Conservation (phyloP, 1,284 basidiomycete genomes). For the Cutaneotrichosporon sp. region DNA sequence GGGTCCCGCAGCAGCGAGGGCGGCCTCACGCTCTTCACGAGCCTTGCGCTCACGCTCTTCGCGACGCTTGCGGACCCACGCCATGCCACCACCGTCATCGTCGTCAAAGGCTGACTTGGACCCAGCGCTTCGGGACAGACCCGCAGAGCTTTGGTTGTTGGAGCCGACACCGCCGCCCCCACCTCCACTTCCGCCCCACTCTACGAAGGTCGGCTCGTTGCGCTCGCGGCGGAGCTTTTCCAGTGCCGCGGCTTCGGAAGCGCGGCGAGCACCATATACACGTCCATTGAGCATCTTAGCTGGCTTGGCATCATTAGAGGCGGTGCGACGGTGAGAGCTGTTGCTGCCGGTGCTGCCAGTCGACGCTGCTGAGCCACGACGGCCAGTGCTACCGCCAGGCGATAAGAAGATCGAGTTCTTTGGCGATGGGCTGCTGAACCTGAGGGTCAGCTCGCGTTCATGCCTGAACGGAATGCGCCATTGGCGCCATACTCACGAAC, state of each 20-base stretch:
- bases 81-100: slow-evolving; percentile 48
- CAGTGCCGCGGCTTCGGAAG: slow-evolving; percentile 33
- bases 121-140: slow-evolving; percentile 1
- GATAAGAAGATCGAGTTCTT: not conserved
- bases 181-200: slow-evolving; percentile 40
- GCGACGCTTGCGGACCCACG: slow-evolving; percentile 44
- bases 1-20: slow-evolving; percentile 4
- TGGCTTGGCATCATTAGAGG: slow-evolving; percentile 12
- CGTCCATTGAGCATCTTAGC: slow-evolving; percentile 48
- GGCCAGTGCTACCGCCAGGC: slow-evolving; percentile 7
- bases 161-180: slow-evolving; percentile 7
- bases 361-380: slow-evolving; percentile 1
- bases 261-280: slow-evolving; percentile 44
- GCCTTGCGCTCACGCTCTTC: slow-evolving; percentile 39
- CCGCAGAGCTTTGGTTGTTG: not conserved
- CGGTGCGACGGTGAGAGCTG: not conserved
- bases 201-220: slow-evolving; percentile 45
- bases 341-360: slow-evolving; percentile 2
- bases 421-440: slow-evolving; percentile 12
- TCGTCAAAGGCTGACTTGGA: slow-evolving; percentile 24
- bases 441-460: slow-evolving; percentile 14
- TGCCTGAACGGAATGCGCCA: too few species aligned
- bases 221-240: slow-evolving; percentile 24
- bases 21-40: slow-evolving; percentile 24
- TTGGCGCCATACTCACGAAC: not conserved